Evolutionary conservation across 176 grass and related monocot species (phyloP).

Genomic region (Eleusine coracana): DNA sequence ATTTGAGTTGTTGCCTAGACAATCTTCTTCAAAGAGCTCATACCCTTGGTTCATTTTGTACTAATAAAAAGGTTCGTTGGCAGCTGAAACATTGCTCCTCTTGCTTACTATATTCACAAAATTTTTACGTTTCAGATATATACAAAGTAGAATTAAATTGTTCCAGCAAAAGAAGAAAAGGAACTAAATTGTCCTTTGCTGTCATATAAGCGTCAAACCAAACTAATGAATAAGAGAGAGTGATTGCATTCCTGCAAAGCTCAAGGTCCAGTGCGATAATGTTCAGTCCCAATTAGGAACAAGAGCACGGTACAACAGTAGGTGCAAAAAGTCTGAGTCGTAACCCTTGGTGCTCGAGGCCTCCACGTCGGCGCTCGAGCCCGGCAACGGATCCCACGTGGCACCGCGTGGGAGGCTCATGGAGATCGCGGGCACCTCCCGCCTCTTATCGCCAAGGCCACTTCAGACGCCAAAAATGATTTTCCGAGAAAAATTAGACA

Average conservation of each 20-base stretch:
- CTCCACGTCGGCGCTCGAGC: constrained; percentile 48
- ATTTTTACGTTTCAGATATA: too few species aligned
- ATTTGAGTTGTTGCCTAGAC: too few species aligned
- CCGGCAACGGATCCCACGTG: constrained; percentile 46
- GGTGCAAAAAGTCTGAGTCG: constrained; percentile 17
- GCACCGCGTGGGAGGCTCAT: constrained; percentile 60
- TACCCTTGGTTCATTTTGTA: too few species aligned
- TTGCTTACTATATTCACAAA: too few species aligned
- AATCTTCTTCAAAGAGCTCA: too few species aligned
- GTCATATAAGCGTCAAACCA: too few species aligned
- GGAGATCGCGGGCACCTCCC: constrained; percentile 63
- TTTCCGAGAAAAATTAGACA: constrained; percentile 35
- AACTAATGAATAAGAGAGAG: not conserved
- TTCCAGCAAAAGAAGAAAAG: not conserved
- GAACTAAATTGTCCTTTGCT: not conserved
- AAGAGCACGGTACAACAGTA: not conserved
- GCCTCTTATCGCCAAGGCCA: constrained; percentile 67
- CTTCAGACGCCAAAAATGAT: constrained; percentile 34
- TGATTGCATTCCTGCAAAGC: not conserved
- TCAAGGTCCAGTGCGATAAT: not conserved
- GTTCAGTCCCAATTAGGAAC: not conserved
- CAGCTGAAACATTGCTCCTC: too few species aligned
- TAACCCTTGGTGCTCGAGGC: constrained; percentile 42
- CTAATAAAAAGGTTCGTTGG: too few species aligned
- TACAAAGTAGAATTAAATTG: too few species aligned